These are phyloP conservation scores for Colletotrichum sp. DNA, from an alignment of 2,329 filamentous ascomycete species.

Conservation along the genomic window DNA sequence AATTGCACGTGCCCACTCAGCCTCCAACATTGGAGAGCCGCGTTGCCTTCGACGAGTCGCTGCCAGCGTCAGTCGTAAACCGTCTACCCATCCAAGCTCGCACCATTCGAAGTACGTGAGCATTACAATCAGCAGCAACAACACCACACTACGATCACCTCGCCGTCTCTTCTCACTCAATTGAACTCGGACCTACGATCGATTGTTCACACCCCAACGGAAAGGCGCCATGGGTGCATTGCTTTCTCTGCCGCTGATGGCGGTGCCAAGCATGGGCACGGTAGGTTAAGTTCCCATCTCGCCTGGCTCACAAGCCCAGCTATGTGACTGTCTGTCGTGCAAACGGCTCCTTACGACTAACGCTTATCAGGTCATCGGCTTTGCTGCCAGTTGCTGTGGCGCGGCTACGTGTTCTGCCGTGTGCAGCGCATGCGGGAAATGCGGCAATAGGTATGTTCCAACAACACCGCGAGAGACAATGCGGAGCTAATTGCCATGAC, in stretches of 20 bases:
- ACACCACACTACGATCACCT: not conserved
- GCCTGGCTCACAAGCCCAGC: not conserved
- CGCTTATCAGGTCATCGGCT: conserved; percentile 68
- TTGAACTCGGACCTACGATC: not conserved
- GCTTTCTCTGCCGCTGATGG: conserved; percentile 87
- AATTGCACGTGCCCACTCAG: not conserved
- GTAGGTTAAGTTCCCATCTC: conserved; percentile 58
- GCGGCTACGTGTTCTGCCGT: conserved; percentile 96
- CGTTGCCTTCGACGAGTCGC: not conserved
- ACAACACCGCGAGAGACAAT: not conserved
- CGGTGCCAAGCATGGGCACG: conserved; percentile 83
- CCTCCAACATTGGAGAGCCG: not conserved
- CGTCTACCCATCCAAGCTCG: not conserved
- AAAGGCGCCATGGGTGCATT: conserved; percentile 79
- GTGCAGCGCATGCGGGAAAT: conserved; percentile 95
- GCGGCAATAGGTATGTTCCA: conserved; percentile 81
- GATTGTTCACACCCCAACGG: not conserved
- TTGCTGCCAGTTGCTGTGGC: conserved; percentile 91
- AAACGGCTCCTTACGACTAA: not conserved
- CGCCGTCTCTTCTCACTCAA: not conserved
- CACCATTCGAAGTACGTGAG: not conserved
- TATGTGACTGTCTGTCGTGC: not conserved
- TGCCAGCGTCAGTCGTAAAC: not conserved
- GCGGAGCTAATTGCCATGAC: conserved; percentile 19
- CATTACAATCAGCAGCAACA: not conserved